Evolutionary conservation across 1,284 basidiomycete genomes (phyloP), one percentile per base, ranked within the genome.

Genomic region (Trametes hirsuta): DNA sequence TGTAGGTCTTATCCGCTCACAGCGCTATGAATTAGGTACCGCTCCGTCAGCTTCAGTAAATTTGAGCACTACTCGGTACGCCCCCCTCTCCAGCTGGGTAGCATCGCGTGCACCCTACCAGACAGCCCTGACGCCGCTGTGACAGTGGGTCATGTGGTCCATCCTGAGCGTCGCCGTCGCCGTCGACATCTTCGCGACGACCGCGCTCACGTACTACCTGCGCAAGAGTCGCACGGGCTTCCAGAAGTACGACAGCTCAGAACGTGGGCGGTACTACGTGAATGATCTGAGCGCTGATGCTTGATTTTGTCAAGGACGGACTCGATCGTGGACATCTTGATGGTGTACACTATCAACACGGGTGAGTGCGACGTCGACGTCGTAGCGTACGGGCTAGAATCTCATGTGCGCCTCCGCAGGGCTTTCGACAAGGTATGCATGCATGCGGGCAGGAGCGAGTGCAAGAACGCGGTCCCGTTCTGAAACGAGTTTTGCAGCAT

Each of bases 271-370:
- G 18, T 18, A 18, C 18, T 18, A 18, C 18, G 42, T 22, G 10
- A 0, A n/a, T 22, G 0, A 21, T 36, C 1, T 14, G 1, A 22
- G 4, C 24, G 21, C n/a, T 46, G 30, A 15, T 8, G 2, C 22
- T 5, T 34, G 9, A 25, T 22, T 4, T 12, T 15, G 6, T 36
- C 4, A 22, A 64, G 62, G 36, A 64, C 62, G 3, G 58, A 64
- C 21, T 64, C 62, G 1, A 15, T 64, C 24, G 53, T 64, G 12
- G 58, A 60, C 40, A 40, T 58, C 15, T 22, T 64, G 15, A 64
- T 60, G 35, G 51, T 60, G 22, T 64, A 64, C 39, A 34, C 51
- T 2, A 61, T 64, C 48, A 64, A 64, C 37, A 64, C 62, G 6
- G 61, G 60, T 55, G 35, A 10, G 59, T 37, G 1, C 12, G 8